These are phyloP conservation scores for Silene vulgaris DNA, from an alignment of 179 eudicot species.

Conservation along the genomic window DNA sequence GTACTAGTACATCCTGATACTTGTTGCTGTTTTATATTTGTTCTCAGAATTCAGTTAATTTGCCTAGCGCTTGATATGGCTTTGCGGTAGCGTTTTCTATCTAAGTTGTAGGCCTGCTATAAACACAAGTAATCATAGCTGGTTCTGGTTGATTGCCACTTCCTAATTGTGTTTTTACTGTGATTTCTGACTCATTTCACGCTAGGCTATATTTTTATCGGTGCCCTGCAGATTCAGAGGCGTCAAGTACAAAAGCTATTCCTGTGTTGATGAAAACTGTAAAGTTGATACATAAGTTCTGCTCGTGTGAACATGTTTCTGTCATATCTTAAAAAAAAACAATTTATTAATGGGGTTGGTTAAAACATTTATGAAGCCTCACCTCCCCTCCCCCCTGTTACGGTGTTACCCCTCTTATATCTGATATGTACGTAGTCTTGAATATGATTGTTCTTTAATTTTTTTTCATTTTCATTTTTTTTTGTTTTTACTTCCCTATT, in stretches of 20 bases:
- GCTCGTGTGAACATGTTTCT: neutral
- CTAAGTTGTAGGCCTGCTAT: slow-evolving; percentile 8
- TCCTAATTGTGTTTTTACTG: neutral
- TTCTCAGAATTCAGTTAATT: neutral
- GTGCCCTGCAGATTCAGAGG: slow-evolving; percentile 6
- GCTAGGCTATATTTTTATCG: neutral
- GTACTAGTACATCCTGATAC: neutral
- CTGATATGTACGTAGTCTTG: neutral
- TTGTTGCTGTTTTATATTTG: neutral
- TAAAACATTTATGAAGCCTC: neutral
- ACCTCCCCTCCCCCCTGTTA: neutral
- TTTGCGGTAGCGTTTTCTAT: neutral
- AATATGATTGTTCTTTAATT: slow-evolving; percentile 1
- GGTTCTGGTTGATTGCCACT: neutral
- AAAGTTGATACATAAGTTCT: neutral
- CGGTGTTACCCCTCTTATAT: neutral
- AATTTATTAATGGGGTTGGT: neutral
- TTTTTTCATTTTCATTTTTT: neutral
- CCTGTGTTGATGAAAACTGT: neutral
- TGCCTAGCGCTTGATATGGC: neutral
- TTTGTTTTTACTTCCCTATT: neutral
- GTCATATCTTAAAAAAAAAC: neutral
- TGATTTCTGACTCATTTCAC: neutral
- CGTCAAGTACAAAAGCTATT: neutral
- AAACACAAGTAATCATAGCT: slow-evolving; percentile 7